phyloP scores from a whole-genome alignment of 441 rosid species.

The Arabidopsis lyrata region DNA sequence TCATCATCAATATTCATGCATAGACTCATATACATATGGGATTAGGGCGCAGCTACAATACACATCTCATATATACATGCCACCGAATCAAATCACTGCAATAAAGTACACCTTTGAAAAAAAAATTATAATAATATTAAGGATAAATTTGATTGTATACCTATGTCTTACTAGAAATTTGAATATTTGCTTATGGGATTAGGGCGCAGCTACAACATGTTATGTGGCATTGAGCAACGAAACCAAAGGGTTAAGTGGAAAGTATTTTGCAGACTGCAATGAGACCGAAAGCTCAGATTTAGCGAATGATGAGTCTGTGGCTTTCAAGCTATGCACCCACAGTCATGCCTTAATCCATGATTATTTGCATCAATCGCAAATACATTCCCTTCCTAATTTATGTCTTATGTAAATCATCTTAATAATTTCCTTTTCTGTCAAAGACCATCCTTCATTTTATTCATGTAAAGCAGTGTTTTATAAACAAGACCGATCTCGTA shows the following conservation, averaged over 20 bases:
- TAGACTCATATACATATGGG: background rate
- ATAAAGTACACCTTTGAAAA: background rate
- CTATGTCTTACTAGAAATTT: too few relatives aligned
- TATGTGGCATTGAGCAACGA: constrained; percentile 78
- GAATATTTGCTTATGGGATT: constrained; percentile 28
- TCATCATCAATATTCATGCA: constrained; percentile 24
- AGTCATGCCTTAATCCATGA: constrained; percentile 63
- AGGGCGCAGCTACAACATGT: constrained; percentile 97
- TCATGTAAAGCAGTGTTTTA: constrained; percentile 8
- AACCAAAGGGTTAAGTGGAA: constrained; percentile 64
- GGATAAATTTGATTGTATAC: too few relatives aligned
- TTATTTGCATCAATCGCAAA: constrained; percentile 44
- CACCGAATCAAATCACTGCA: background rate
- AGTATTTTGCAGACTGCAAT: constrained; percentile 90
- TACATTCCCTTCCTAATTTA: background rate
- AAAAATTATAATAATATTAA: background rate
- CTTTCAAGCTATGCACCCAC: constrained; percentile 68
- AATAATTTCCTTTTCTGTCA: background rate
- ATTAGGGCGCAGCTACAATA: too few relatives aligned
- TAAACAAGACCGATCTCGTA: background rate
- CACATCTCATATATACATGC: background rate
- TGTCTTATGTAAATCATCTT: constrained; percentile 30
- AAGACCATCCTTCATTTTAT: background rate
- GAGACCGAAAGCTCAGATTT: constrained; percentile 69
- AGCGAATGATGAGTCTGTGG: constrained; percentile 71